Base-by-base conservation (phyloP, 2,329 filamentous ascomycete species). In the Neophaeococcomyces aloes region DNA sequence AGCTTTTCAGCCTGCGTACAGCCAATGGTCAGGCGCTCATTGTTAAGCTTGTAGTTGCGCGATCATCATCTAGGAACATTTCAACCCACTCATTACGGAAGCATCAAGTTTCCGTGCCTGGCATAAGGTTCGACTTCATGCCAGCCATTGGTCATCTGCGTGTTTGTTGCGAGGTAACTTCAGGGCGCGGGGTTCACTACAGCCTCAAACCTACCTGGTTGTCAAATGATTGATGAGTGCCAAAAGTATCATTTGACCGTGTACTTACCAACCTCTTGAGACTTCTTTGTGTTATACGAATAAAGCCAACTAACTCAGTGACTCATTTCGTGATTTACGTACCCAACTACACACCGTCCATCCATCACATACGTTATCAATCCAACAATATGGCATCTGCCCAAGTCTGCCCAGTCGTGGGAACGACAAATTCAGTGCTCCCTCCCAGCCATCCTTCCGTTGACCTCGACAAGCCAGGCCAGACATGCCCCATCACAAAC, bases 401-500 rank as follows among this genome's bases (percentile, higher is more conserved):
- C 35, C 46, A 53, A 50, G 53, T 53, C 21, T 55, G 53, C 34
- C 53, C 53, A 14, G 38, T 55, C 14, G 53, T 55, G 29, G 53
- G 53, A 11, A 55, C 53, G 4, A 55, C 53, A 34, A 55, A 55
- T 41, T 52, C 51, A 4, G 46, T 55, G 43, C 48, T 55, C 14
- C 53, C 53, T 32, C 53, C 53, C 13, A 36, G 46, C 36, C 53
- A 55, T 38, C 53, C 53, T 23, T 33, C 44, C 3, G 48, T 55
- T 40, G 51, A 55, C 37, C 32, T 44, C 10, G 39, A 49, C 35
- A 45, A 52, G 44, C 47, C 50, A 27, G 53, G 53, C 14, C 51
- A 50, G 31, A 51, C 48, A 27, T 55, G 53, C 23, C 53, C 53
- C 2, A 48, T 53, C 19, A 52, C 49, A 14, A 52, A 52, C 15